phyloP scores from a whole-genome alignment of 1,139 yeast genomes.

The Saccharomyces hybrid region DNA sequence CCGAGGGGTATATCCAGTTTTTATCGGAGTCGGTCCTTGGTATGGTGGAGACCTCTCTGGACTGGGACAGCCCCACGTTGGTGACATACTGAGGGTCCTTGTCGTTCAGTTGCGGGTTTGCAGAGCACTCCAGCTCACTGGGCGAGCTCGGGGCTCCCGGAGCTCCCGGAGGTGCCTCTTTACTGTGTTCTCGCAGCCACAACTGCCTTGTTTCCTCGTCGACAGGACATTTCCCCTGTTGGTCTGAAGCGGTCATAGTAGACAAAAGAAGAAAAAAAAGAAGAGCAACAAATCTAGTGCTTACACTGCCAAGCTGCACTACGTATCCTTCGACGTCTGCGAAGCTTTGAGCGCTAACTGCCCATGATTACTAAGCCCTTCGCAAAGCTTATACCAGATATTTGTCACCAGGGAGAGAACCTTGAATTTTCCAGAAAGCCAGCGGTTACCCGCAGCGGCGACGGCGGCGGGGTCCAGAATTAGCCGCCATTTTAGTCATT shows the following conservation, averaged over 20 bases:
- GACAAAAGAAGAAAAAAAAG: neutral
- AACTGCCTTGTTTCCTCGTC: slow-evolving; percentile 49
- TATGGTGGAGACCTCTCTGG: slow-evolving; percentile 72
- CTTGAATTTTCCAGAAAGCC: neutral
- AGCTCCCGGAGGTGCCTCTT: slow-evolving; percentile 1
- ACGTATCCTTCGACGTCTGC: neutral
- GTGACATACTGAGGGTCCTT: slow-evolving; percentile 21
- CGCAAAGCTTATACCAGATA: neutral
- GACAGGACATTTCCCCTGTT: slow-evolving; percentile 54
- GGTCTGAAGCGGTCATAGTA: neutral
- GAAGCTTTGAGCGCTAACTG: neutral
- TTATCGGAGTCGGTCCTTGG: slow-evolving; percentile 61
- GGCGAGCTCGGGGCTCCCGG: slow-evolving; percentile 1
- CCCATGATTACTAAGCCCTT: neutral
- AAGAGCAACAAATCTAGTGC: neutral
- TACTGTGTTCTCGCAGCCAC: slow-evolving; percentile 38
- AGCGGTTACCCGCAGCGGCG: neutral
- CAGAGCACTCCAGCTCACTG: slow-evolving; percentile 24
- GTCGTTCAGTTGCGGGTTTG: neutral
- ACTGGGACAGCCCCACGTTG: slow-evolving; percentile 45
- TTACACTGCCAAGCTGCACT: neutral
- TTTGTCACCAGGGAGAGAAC: neutral
- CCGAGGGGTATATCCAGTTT: slow-evolving; percentile 94
- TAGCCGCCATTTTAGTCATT: neutral
- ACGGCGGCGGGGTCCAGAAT: neutral